Evolutionary conservation across 2,329 filamentous ascomycete genomes (phyloP).

Genomic region (Talaromyces rugulosus): DNA sequence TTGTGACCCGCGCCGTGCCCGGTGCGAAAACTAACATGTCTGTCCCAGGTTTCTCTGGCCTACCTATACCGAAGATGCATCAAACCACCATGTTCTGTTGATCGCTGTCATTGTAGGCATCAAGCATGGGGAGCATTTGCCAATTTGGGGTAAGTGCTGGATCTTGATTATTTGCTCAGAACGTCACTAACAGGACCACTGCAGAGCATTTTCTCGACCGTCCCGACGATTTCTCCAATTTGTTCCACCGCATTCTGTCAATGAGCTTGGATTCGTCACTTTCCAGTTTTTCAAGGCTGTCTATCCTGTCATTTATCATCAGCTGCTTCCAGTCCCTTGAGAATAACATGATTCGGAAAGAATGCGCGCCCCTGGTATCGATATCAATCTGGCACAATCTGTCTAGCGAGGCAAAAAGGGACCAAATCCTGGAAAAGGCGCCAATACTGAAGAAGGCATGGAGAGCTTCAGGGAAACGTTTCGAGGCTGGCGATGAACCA

Average conservation of each 20-base stretch:
- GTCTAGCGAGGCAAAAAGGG: constrained; percentile 69
- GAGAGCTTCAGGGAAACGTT: constrained; percentile 81
- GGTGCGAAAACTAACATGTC: constrained; percentile 17
- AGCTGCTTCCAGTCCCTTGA: constrained; percentile 92
- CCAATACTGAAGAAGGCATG: constrained; percentile 81
- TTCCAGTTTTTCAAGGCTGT: constrained; percentile 64
- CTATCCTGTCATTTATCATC: constrained; percentile 86
- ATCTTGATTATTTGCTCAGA: not conserved
- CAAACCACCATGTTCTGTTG: constrained; percentile 86
- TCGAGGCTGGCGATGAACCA: constrained; percentile 76
- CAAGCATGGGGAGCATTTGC: constrained; percentile 80
- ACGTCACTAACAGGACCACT: constrained; percentile 4
- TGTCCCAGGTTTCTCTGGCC: constrained; percentile 80
- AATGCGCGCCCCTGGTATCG: constrained; percentile 91
- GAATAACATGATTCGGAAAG: constrained; percentile 81
- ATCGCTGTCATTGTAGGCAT: constrained; percentile 81
- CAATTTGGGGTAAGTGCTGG: constrained; percentile 70
- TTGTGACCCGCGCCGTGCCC: not conserved
- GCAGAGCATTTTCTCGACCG: constrained; percentile 71
- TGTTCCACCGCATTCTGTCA: constrained; percentile 86
- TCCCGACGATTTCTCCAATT: constrained; percentile 75
- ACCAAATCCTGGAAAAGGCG: constrained; percentile 67
- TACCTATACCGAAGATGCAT: constrained; percentile 79
- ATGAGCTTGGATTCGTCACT: constrained; percentile 73
- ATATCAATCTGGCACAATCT: constrained; percentile 96